Evolutionary conservation across 176 grass and related monocot genomes (phyloP).

Genomic region (Guadua angustifolia): DNA sequence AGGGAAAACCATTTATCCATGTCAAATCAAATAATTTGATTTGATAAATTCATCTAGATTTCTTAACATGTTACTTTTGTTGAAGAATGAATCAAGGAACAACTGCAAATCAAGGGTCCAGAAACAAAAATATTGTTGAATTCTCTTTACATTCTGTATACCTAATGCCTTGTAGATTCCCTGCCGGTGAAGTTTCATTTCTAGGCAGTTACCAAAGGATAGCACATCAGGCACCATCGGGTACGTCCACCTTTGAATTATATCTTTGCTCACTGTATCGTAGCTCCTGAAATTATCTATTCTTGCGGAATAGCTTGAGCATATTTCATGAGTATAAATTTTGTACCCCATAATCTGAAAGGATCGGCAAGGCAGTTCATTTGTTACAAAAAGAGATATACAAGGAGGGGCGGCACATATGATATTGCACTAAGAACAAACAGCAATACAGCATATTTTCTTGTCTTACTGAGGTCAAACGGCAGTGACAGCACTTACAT

Average conservation of each 20-base stretch:
- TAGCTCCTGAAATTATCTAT: constrained; percentile 96
- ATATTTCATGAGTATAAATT: constrained; percentile 95
- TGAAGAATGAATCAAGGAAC: constrained; percentile 6
- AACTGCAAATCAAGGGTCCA: constrained; percentile 2
- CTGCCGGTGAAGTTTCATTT: constrained; percentile 72
- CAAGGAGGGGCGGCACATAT: not conserved
- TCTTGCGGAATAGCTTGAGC: constrained; percentile 80
- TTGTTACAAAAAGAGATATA: constrained; percentile 29
- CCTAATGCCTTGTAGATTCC: constrained; percentile 86
- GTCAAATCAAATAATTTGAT: not conserved
- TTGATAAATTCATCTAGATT: not conserved
- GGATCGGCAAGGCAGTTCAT: not conserved
- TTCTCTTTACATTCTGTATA: constrained; percentile 31
- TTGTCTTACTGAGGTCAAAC: constrained; percentile 16
- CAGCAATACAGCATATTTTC: constrained; percentile 14
- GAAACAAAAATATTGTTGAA: constrained; percentile 14
- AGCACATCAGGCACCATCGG: constrained; percentile 87
- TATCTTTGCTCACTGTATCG: constrained; percentile 90
- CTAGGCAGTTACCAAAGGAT: constrained; percentile 49
- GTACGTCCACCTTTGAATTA: constrained; percentile 90
- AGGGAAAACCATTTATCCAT: not conserved
- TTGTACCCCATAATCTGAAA: constrained; percentile 98
- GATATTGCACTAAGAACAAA: constrained; percentile 14
- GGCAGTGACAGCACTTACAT: constrained; percentile 56
- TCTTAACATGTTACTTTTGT: constrained; percentile 8